Evolutionary conservation across 2,329 filamentous ascomycete genomes (phyloP).

Genomic region (Ascochyta rabiei): DNA sequence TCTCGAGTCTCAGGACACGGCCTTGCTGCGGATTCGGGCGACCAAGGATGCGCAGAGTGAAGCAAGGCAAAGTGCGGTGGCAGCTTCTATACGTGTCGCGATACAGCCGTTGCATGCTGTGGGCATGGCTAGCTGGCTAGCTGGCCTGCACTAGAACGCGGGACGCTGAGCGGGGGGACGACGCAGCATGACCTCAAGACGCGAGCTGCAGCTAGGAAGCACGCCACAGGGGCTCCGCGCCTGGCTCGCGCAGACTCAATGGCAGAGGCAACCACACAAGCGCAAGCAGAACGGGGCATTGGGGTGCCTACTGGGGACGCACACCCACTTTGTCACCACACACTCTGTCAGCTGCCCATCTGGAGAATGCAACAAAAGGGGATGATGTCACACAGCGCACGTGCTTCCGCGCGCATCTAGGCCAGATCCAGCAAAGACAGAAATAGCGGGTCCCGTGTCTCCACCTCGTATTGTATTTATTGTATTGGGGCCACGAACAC

Average conservation of each 20-base stretch:
- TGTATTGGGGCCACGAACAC: too few relatives aligned
- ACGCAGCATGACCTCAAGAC: conserved; percentile 9
- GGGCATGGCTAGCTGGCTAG: not conserved
- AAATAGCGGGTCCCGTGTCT: too few relatives aligned
- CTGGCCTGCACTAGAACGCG: conserved; percentile 9
- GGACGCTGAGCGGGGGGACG: conserved; percentile 2
- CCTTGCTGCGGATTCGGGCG: not conserved
- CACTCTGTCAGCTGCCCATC: conserved; percentile 2
- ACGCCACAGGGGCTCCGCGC: conserved; percentile 1
- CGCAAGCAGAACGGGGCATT: not conserved
- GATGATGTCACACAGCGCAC: conserved; percentile 9
- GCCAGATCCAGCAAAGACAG: too few relatives aligned
- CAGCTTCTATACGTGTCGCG: conserved; percentile 16
- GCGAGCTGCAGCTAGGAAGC: conserved; percentile 15
- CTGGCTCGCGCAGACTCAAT: not conserved
- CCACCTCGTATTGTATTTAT: too few relatives aligned
- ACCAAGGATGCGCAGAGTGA: not conserved
- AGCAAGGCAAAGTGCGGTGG: conserved; percentile 5
- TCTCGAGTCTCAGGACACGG: not conserved
- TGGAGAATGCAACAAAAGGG: conserved; percentile 1
- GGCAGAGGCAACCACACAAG: not conserved
- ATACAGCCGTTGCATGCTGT: conserved; percentile 10
- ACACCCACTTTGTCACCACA: not conserved
- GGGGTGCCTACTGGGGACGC: not conserved
- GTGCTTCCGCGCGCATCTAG: not conserved